Evolutionary conservation across 2,329 filamentous ascomycete species (phyloP), one percentile per base, ranked within the genome.

Genomic region (Hawksworthiomyces lignivorus): DNA sequence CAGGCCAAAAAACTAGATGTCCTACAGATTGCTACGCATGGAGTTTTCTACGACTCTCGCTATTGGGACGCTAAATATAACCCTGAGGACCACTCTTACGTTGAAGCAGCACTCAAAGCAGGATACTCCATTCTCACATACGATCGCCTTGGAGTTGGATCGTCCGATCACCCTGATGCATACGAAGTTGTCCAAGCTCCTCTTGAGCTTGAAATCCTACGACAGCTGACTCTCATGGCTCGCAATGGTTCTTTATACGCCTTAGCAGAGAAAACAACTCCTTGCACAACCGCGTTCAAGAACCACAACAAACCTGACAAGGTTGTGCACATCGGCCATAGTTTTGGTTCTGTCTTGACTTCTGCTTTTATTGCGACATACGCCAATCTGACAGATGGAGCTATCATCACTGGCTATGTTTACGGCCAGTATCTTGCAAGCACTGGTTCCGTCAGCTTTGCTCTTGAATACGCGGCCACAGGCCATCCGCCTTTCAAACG

Each of bases 121-220:
- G 62, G 62, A 28, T 66, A 65, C 48, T 54, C 59, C 20, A 64
- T 62, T 15, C 54, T 66, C 12, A 59, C 60, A 7, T 65, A 62
- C 44, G 62, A 65, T 47, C 59, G 62, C 20, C 51, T 64, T 11
- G 62, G 62, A n/a, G 52, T 56, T 5, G 61, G 59, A 20, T 52
- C 56, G 21, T 64, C 60, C 3, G 54, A 55, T 14, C 56, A 59
- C 28, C 57, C 61, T 10, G 56, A 68, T 36, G 58, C 63, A 6
- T 64, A 64, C 46, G 54, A 55, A 17, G 55, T 61, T 9, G 58
- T 67, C 12, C 64, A 68, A 48, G 50, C 55, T 3, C 54, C 55
- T n/a, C 44, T 63, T 4, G 59, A 68, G 48, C 44, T 64, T 14
- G 61, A 63, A 17, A 56, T 66, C 7, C 54, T 68, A 8, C 50